phyloP scores from a whole-genome alignment of 371 early-diverging fungal genomes.

The Actinomucor elegans region DNA sequence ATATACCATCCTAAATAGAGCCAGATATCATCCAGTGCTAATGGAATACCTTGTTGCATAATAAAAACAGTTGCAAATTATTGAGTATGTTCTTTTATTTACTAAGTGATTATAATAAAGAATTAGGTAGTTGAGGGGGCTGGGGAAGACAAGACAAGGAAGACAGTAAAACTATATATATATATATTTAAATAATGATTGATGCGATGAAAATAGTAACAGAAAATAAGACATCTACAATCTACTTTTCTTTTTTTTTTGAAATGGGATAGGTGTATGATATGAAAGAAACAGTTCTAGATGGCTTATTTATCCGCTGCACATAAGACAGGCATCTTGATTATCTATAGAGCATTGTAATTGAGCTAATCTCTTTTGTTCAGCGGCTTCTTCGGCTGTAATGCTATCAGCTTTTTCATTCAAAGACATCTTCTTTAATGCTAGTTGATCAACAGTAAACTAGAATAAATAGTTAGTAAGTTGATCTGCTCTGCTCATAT shows the following conservation, averaged over 20 bases:
- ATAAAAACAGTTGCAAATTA: no score
- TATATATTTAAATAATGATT: background rate
- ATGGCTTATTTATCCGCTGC: conserved; percentile 65
- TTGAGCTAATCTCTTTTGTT: conserved; percentile 21
- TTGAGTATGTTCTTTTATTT: no score
- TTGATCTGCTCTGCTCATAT: no score
- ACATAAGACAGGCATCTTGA: conserved; percentile 89
- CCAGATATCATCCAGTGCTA: no score
- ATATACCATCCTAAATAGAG: background rate
- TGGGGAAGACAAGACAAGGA: background rate
- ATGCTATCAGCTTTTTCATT: conserved; percentile 48
- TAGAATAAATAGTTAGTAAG: background rate
- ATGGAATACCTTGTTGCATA: no score
- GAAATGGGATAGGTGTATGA: background rate
- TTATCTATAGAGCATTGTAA: conserved; percentile 88
- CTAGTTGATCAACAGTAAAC: conserved; percentile 73
- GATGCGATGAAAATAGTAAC: background rate
- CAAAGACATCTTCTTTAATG: conserved; percentile 43
- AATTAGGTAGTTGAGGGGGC: no score
- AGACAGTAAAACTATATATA: background rate
- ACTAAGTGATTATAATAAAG: no score
- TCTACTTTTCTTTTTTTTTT: no score
- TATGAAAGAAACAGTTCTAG: background rate
- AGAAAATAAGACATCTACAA: no score
- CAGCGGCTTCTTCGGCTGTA: conserved; percentile 9